Percentiles rank a stretch among this genome's conserved stretches.
phyloP scores from a whole-genome alignment of 257 asterid species.

The Anisodus tanguticus region DNA sequence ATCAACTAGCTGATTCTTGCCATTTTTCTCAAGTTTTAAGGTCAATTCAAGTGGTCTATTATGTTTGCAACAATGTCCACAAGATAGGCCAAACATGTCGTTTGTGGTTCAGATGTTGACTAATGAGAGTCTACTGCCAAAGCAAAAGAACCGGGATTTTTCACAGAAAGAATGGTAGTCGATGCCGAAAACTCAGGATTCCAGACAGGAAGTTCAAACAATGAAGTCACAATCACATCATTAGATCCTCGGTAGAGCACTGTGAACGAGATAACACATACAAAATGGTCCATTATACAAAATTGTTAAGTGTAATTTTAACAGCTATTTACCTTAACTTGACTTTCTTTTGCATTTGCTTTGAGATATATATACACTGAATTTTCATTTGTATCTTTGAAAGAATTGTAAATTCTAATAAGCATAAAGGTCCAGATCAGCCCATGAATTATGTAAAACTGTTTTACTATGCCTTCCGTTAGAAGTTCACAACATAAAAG shows the following conservation, averaged over 20 bases:
- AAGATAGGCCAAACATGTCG: slow-evolving; percentile 21
- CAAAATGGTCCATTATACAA: not conserved
- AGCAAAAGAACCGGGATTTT: slow-evolving; percentile 28
- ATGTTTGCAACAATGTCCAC: slow-evolving; percentile 15
- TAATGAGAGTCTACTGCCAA: not conserved
- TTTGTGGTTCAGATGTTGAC: slow-evolving; percentile 4
- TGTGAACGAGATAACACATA: not conserved
- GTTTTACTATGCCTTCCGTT: not conserved
- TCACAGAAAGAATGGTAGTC: not conserved
- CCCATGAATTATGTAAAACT: not conserved
- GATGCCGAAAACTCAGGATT: not conserved
- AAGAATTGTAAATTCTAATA: not conserved
- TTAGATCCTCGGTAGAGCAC: not conserved
- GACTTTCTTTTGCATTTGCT: not conserved
- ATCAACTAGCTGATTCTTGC: not conserved
- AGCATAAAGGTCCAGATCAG: not conserved
- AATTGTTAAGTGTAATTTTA: not conserved
- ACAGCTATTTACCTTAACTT: not conserved
- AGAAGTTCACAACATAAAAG: not conserved
- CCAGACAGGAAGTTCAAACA: not conserved
- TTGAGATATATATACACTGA: not conserved
- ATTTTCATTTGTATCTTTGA: not conserved
- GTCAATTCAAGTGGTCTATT: slow-evolving; percentile 22
- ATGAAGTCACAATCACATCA: slow-evolving; percentile 6
- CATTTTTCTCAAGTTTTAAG: not conserved